Percentiles rank a stretch among this genome's conserved stretches.
Conservation (phyloP, 305 asterid species). For the Fraxinus latifolia region DNA sequence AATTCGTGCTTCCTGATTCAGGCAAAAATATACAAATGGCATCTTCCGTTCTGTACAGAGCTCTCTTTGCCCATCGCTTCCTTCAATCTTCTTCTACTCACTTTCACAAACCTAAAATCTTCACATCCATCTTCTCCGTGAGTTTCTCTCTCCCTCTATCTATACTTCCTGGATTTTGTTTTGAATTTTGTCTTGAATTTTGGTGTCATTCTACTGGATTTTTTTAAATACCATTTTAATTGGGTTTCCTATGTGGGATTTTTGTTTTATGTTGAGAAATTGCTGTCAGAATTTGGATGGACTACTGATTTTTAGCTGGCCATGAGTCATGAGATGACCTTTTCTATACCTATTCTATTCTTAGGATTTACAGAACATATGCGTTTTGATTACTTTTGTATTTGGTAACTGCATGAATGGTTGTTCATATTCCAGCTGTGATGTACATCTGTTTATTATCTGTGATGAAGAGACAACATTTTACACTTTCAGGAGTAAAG, state of each 20-base stretch:
- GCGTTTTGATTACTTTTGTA: neutral
- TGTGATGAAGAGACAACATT: neutral
- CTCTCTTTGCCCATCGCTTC: constrained; percentile 53
- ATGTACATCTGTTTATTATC: neutral
- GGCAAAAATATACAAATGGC: constrained; percentile 37
- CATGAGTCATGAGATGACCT: neutral
- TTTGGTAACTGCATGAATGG: neutral
- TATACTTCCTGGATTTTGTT: neutral
- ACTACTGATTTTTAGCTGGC: neutral
- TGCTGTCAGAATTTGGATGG: neutral
- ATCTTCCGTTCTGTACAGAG: constrained; percentile 55
- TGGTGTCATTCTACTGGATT: neutral
- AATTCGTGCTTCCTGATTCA: constrained; percentile 23
- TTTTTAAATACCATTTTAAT: neutral
- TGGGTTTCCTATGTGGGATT: neutral
- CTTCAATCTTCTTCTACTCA: constrained; percentile 40
- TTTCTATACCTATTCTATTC: neutral
- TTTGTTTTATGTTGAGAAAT: neutral
- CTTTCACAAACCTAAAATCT: constrained; percentile 31
- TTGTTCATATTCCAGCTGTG: neutral
- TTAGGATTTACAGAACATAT: neutral
- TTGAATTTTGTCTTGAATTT: neutral
- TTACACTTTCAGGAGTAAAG: neutral
- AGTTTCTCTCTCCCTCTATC: constrained; percentile 19
- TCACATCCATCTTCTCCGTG: constrained; percentile 44